Conservation (phyloP, 2,329 filamentous ascomycete genomes). For the Penicillium digitatum region DNA sequence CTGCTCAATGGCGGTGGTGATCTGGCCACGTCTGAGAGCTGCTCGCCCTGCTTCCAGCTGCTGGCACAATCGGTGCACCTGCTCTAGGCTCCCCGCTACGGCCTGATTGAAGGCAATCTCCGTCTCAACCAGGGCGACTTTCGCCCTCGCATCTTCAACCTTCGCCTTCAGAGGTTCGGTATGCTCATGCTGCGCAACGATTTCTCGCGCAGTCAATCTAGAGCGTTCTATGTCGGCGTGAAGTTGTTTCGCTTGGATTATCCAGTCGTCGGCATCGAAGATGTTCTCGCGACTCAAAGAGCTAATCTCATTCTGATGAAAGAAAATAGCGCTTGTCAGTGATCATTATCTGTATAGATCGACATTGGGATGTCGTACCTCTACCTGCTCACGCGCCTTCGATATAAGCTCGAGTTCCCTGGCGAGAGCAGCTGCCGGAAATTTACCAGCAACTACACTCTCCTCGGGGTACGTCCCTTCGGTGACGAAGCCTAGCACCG, state of each 20-base stretch:
- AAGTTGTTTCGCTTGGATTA: constrained; percentile 74
- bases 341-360: not conserved
- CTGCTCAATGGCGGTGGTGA: constrained; percentile 48
- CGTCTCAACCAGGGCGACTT: constrained; percentile 53
- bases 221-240: constrained; percentile 82
- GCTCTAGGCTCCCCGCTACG: constrained; percentile 49
- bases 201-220: constrained; percentile 72
- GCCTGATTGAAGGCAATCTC: constrained; percentile 59
- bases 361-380: constrained; percentile 38
- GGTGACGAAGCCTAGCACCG: constrained; percentile 62
- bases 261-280: constrained; percentile 80
- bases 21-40: constrained; percentile 43
- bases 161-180: constrained; percentile 60
- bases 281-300: constrained; percentile 71
- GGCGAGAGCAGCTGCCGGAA: constrained; percentile 49
- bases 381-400: constrained; percentile 51
- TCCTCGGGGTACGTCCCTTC: constrained; percentile 57
- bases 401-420: constrained; percentile 50
- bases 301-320: constrained; percentile 63
- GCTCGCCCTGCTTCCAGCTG: constrained; percentile 48
- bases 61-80: constrained; percentile 49
- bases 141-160: constrained; percentile 58
- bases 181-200: constrained; percentile 71
- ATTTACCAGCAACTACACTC: constrained; percentile 51
- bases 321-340: constrained; percentile 10